Base-by-base conservation (phyloP, 1,139 yeast species). In the Saccharomyces hybrid region DNA sequence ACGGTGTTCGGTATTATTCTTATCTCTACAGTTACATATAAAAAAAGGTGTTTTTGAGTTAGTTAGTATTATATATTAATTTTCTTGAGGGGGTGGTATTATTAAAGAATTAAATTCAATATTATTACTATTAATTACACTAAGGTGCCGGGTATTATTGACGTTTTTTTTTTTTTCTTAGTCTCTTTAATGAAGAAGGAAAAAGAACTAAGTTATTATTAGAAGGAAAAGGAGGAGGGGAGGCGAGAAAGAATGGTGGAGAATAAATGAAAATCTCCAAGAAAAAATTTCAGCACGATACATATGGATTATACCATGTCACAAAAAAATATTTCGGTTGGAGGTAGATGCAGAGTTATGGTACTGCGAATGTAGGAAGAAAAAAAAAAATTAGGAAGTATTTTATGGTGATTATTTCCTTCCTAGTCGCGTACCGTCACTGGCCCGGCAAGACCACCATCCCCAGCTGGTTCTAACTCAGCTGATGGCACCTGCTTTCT, bases 11-110 rank as follows among this genome's bases (percentile, higher is more conserved):
- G 25, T 19, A 7, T 31, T 26, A 13, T 49, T 31, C 28, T 49
- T 34, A 16, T 19, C 25, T 49, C 28, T 49, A 19, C 23, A 19
- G 13, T 16, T 38, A 38, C 44, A 14, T 38, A 38, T 9, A 38
- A 11, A 38, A 16, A 14, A 38, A 19, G 44, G 44, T 14, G 19
- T 38, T 38, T 38, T 38, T 19, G 25, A 38, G 44, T 38, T 38
- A 38, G 44, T 38, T 38, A 38, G 44, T 38, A 38, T 38, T 38
- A 38, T 38, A 38, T 38, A 38, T 38, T 38, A 38, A 38, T 38
- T 38, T 38, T 38, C 26, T 11, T 9, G 44, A 14, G 16, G 38
- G 38, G 8, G 38, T 32, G 38, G 44, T 38, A 38, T 38, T 38
- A 38, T 38, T 38, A 38, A 38, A 38, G 25, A 38, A 19, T 38